Conservation (phyloP, 2,329 filamentous ascomycete species). For the Xylaria sp. region DNA sequence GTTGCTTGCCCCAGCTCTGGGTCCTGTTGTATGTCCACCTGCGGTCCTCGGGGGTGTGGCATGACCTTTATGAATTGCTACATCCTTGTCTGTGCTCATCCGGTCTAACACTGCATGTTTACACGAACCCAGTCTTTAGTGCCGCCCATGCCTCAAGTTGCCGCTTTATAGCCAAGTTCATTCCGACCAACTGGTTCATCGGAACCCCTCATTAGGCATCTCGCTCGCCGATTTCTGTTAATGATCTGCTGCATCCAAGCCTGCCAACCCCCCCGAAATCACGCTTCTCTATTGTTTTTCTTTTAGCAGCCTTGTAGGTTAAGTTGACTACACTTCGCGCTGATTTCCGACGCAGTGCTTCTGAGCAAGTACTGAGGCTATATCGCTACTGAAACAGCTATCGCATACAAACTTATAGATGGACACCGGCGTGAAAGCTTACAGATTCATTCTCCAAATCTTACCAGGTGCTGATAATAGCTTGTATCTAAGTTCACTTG, state of each 20-base stretch:
- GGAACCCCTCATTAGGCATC: constrained; percentile 35
- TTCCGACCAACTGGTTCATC: constrained; percentile 23
- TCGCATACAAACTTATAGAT: constrained; percentile 29
- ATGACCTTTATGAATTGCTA: constrained; percentile 28
- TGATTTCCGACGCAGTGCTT: constrained; percentile 6
- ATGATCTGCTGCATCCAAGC: constrained; percentile 9
- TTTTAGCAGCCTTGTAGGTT: constrained; percentile 6
- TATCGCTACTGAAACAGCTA: constrained; percentile 22
- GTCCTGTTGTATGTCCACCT: constrained; percentile 38
- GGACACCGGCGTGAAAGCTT: constrained; percentile 39
- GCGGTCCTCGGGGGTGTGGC: constrained; percentile 36
- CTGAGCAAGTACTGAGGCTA: constrained; percentile 35
- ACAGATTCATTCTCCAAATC: constrained; percentile 20
- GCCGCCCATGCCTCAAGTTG: constrained; percentile 31
- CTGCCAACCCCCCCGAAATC: constrained; percentile 9
- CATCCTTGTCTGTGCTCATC: constrained; percentile 22
- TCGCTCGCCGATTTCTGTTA: constrained; percentile 11
- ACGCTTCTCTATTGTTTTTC: background rate
- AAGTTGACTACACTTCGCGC: constrained; percentile 6
- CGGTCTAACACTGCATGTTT: constrained; percentile 27
- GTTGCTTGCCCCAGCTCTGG: constrained; percentile 22
- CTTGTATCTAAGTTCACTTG: constrained; percentile 38
- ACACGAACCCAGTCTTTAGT: constrained; percentile 13
- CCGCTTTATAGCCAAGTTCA: constrained; percentile 28
- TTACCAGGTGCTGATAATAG: constrained; percentile 32